Base-by-base conservation (phyloP, 2,329 filamentous ascomycete species). In the Cladobotryum mycophilum region DNA sequence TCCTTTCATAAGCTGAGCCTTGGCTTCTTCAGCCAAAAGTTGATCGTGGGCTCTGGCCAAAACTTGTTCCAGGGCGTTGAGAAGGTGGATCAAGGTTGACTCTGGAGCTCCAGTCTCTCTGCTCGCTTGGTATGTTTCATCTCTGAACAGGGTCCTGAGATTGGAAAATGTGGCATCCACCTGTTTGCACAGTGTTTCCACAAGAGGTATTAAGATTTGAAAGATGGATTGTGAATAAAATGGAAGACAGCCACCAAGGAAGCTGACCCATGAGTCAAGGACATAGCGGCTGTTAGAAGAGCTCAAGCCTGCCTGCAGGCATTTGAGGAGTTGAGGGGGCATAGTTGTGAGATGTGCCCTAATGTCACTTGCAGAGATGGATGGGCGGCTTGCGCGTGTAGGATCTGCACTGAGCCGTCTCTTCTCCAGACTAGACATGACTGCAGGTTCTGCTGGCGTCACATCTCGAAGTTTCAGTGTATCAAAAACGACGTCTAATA, bases 21-120 rank as follows among this genome's bases (percentile, higher is more conserved):
- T 82, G 38, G 83, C 80, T 67, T 95, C 89, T 59, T 95, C 89
- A 20, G 78, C 74, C 46, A 91, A 70, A 17, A 97, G 74, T 52
- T 85, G 85, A 60, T 95, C 88, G 67, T 99, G 93, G 4, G 86
- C 90, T 59, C 84, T 82, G 15, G 91, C 91, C 52, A 99, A 75
- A 20, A 96, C 85, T 60, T 95, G 89, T 67, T 99, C 93, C 1
- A 99, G 76, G 0, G 89, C 93, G 56, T 95, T 92, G n/a, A 99
- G 75, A 1, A 99, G 75, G n/a, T 86, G 85, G 44, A 95, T 89
- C 1, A 92, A 70, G 0, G 86, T 88, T 0, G 86, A 80, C 67
- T 89, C 89, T 5, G 80, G 88, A 45, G 56, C 65, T 49, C 52
- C 64, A 48, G 53, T 65, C 51, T 64, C 58, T 55, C 30, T 51